Base-by-base conservation (phyloP, 129 eudicot genomes). In the Cynara cardunculus region DNA sequence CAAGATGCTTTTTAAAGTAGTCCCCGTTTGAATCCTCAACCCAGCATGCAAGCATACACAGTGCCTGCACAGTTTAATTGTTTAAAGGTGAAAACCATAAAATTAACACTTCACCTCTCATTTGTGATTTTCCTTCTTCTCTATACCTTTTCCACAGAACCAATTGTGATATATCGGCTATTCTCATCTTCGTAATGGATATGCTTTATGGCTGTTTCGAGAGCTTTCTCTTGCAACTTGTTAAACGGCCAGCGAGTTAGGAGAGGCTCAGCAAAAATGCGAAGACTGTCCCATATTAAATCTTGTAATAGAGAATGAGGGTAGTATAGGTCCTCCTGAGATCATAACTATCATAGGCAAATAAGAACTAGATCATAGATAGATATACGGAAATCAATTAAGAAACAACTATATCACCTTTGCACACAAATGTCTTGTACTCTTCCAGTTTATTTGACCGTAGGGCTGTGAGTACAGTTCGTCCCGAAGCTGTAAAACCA, bases 111-210 rank as follows among this genome's bases (percentile, higher is more conserved):
- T 34, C 39, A 34, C 5, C 5, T 71, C 11, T 28, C 74, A 3
- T 32, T 32, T 25, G 21, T 22, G 32, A 7, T 28, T 11, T n/a
- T 34, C 31, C 44, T 13, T 37, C 5, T 27, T 12, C 30, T n/a
- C 1, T 19, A 53, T 72, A 87, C 90, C 87, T 90, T 90, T 34
- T 87, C 91, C 0, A 90, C 91, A 24, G 85, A 41, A 44, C 96
- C 96, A 25, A 90, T 88, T 41, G 90, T 85, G 11, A 90, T 86
- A 69, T 90, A 90, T 37, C 96, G 78, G 24, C 92, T 90, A 27
- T 82, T 88, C 68, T 86, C 90, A 78, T 90, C 96, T 65, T 90
- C 96, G 31, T 90, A 90, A 32, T 90, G 96, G 1, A 90, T 85
- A 84, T 90, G 90, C 34, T 88, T 84, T 90, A 90, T 90, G 21